Conservation (phyloP, 495 filamentous ascomycete genomes). For the Podospora sp. region DNA sequence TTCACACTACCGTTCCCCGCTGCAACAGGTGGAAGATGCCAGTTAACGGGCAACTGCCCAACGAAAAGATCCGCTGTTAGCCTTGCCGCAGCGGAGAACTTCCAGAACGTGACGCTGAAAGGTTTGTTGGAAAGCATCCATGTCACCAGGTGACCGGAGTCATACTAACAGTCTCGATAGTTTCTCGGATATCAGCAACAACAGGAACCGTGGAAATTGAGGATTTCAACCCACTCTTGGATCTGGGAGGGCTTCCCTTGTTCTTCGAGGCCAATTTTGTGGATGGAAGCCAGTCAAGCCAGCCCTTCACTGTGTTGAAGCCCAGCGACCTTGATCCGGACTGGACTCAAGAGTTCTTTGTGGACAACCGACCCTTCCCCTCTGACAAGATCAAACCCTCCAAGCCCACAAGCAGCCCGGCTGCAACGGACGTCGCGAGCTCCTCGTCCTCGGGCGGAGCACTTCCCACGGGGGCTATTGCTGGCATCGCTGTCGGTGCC, state of each 20-base stretch:
- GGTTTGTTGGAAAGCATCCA: not conserved
- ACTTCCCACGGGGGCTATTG: conserved; percentile 40
- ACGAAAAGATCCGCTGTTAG: not conserved
- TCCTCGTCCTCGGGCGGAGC: conserved; percentile 17
- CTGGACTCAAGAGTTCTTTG: not conserved
- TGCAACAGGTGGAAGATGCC: not conserved
- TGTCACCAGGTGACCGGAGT: not conserved
- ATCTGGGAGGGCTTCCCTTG: not conserved
- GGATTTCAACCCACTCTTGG: not conserved
- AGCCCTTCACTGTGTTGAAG: not conserved
- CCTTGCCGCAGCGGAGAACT: not conserved
- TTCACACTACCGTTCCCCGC: not conserved
- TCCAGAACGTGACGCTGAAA: not conserved
- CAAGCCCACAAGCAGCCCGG: not conserved
- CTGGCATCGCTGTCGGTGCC: conserved; percentile 48
- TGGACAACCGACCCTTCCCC: not conserved
- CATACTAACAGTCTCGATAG: not conserved
- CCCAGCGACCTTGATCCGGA: not conserved
- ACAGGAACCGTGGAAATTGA: not conserved
- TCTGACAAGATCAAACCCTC: not conserved
- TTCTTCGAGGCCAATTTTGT: not conserved
- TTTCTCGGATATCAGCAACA: not conserved
- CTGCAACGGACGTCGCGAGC: not conserved
- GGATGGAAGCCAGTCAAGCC: not conserved
- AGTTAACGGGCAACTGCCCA: not conserved